Base-by-base conservation (phyloP, 2,329 filamentous ascomycete genomes). In the Aquanectria penicillioides region DNA sequence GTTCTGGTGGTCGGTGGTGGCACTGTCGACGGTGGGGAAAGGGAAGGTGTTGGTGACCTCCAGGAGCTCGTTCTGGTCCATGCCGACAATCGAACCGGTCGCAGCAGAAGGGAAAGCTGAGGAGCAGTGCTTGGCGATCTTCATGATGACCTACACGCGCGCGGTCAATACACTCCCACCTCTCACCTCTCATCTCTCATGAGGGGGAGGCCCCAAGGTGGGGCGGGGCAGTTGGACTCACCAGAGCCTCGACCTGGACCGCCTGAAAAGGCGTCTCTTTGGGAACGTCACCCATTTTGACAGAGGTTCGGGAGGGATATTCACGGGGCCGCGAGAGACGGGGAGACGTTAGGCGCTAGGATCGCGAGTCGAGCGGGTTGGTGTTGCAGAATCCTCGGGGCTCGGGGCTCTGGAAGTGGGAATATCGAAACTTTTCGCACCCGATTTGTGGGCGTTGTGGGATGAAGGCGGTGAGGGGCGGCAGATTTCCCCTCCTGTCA, bases 11-110 rank as follows among this genome's bases (percentile, higher is more conserved):
- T 92, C 90, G 71, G 86, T 79, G 64, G 85, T 79, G 64, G 86
- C 84, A 69, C 88, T 80, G 67, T 97, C 93, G 76, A 91, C 82
- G 53, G 91, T 89, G 52, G 95, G 95, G 83, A 97, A 97, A 36
- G 93, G 90, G 81, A 98, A 99, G 66, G 88, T 87, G 84, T 98
- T 98, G 70, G 95, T 98, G 80, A 98, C 83, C 81, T 98, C 90
- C 63, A 98, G 87, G 59, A 89, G 84, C 65, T 87, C 87, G 66
- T 90, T 88, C 71, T 87, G 86, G 78, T 98, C 94, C 92, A 98
- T 94, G 70, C 95, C 95, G 60, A 97, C 93, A 62, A 97, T 86
- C 63, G 91, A 92, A 63, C 94, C 94, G 54, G 94, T 97, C 56
- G 93, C 93, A 55, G 89, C 89, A 49, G 93, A 94, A 44, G 94